A percentile compares a stretch with the other conserved stretches of the same genome.
These are phyloP conservation scores for Trichoderma semiorbis DNA, from an alignment of 2,329 filamentous ascomycete genomes.

Conservation along the genomic window DNA sequence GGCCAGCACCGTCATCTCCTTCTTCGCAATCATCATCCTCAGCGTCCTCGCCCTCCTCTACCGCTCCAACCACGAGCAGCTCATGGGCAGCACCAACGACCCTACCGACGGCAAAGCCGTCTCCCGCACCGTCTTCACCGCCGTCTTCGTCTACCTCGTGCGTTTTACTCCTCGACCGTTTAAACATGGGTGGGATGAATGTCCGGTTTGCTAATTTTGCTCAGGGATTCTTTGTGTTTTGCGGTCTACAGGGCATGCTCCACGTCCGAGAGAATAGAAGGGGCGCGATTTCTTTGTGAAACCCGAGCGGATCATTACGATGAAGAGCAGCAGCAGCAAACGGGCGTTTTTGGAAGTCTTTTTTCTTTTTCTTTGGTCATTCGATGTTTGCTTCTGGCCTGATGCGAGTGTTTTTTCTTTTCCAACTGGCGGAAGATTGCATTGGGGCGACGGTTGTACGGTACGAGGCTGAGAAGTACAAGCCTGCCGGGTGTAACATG, in stretches of 20 bases:
- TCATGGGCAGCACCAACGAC: conserved; percentile 72
- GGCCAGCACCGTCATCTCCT: conserved; percentile 66
- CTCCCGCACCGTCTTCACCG: conserved; percentile 79
- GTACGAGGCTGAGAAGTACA: background rate
- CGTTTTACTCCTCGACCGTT: conserved; percentile 34
- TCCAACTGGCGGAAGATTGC: background rate
- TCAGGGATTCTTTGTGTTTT: conserved; percentile 87
- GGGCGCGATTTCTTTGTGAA: conserved; percentile 74
- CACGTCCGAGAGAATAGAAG: conserved; percentile 79
- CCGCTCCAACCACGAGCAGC: conserved; percentile 73
- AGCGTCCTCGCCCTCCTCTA: conserved; percentile 67
- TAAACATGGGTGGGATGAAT: too few species aligned
- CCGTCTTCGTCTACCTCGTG: conserved; percentile 87
- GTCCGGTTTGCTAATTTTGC: background rate
- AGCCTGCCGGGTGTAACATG: background rate
- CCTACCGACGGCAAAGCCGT: conserved; percentile 73
- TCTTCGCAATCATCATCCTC: conserved; percentile 64
- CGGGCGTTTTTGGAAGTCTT: background rate
- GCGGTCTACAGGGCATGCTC: conserved; percentile 81
- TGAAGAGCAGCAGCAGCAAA: background rate
- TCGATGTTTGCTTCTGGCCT: conserved; percentile 1
- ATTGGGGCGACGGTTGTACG: background rate
- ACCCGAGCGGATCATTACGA: background rate
- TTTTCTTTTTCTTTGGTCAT: background rate
- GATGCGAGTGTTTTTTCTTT: background rate